Evolutionary conservation across 805 yeast genomes (phyloP).

Genomic region (Torulaspora quercuum): DNA sequence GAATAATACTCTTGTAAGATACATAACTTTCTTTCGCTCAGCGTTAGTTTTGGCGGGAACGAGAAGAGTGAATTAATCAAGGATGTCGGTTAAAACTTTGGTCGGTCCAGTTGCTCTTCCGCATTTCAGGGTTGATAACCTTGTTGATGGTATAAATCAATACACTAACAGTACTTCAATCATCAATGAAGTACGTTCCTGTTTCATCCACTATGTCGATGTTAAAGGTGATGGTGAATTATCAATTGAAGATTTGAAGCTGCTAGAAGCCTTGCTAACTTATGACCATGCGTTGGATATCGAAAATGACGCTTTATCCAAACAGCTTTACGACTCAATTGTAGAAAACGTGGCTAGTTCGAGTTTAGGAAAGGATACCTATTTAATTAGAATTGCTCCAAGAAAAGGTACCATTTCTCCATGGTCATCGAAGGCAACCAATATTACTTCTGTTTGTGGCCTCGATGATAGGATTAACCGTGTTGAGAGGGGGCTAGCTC

Average conservation of each 20-base stretch:
- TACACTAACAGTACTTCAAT: slow-evolving; percentile 60
- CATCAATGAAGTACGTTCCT: slow-evolving; percentile 66
- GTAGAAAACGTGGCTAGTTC: slow-evolving; percentile 20
- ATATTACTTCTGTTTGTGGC: slow-evolving; percentile 87
- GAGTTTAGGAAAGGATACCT: slow-evolving; percentile 43
- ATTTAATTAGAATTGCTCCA: slow-evolving; percentile 76
- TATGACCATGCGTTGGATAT: slow-evolving; percentile 68
- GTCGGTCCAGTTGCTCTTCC: slow-evolving; percentile 93
- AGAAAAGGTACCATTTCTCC: slow-evolving; percentile 97
- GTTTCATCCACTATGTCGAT: slow-evolving; percentile 79
- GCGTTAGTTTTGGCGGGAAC: slow-evolving; percentile 1
- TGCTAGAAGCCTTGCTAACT: slow-evolving; percentile 60
- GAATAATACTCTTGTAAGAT: too few relatives aligned
- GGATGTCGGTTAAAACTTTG: slow-evolving; percentile 49
- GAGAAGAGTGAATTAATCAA: slow-evolving; percentile 8
- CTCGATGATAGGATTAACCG: slow-evolving; percentile 66
- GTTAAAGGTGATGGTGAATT: slow-evolving; percentile 39
- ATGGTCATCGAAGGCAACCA: slow-evolving; percentile 98
- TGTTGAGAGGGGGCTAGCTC: slow-evolving; percentile 85
- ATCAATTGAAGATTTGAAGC: slow-evolving; percentile 41
- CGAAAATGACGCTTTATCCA: slow-evolving; percentile 38
- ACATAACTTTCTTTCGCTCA: too few relatives aligned
- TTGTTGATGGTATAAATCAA: slow-evolving; percentile 68
- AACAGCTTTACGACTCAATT: slow-evolving; percentile 30
- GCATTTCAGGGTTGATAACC: slow-evolving; percentile 71